Evolutionary conservation across 1,139 yeast genomes (phyloP), one percentile per base, ranked within the genome.

Genomic region (Scheffersomyces cryptocercus): DNA sequence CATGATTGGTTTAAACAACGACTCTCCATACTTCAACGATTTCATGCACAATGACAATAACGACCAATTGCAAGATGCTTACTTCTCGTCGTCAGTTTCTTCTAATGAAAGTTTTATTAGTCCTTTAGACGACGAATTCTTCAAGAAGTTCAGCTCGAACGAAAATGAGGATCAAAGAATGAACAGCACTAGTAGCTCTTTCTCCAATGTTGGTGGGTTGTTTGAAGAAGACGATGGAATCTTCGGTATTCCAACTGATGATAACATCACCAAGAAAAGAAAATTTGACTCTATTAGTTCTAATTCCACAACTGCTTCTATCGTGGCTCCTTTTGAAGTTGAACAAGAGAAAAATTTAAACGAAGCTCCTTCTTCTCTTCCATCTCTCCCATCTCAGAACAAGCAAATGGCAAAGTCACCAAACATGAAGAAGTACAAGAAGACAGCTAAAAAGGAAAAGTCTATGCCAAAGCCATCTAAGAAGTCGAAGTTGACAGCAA

Each of bases 111-210:
- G 52, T 10, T 41, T 48, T 42, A 46, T 52, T 28, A 46, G 51
- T 29, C 58, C 58, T 10, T 47, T 54, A 36, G 58, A 54, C 30
- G 58, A 54, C 35, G 58, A 54, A 39, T 49, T 54, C 35, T 54
- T 53, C 45, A 51, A 52, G 45, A 54, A 44, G 31, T 43, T 53
- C 43, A 38, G 35, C 15, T 35, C 29, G 34, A 29, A n/a, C 35
- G 36, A 35, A 39, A 35, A 37, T 24, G 24, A 14, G 15, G 34
- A 20, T 33, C 20, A 16, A 13, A 34, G 35, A 39, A 14, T 31
- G 35, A 31, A 31, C 35, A 31, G 35, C 35, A 31, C 35, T 7
- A 31, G 24, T 14, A 31, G 35, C 12, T 14, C 35, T 14, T 31
- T 31, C 12, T 31, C 35, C 20, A 31, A 31, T 11, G 11, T 15